Conservation (phyloP, 352 stramenopile genomes). For the Globisporangium iwayamae region DNA sequence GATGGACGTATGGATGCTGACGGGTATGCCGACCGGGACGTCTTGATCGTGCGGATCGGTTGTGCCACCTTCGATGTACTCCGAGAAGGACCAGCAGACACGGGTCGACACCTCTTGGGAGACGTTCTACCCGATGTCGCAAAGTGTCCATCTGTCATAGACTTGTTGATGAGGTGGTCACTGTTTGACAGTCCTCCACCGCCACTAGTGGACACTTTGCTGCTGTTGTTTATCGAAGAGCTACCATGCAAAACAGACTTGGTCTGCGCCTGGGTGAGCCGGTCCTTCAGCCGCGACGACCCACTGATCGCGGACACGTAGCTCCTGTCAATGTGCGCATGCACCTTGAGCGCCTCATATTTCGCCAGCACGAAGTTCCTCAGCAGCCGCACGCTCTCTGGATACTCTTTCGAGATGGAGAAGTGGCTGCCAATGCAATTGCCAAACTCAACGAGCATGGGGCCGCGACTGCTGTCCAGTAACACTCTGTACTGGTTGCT, state of each 20-base stretch:
- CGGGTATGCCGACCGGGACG: conserved; percentile 48
- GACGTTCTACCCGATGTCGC: conserved; percentile 42
- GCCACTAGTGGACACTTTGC: background rate
- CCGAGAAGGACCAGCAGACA: conserved; percentile 55
- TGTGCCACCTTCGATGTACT: conserved; percentile 27
- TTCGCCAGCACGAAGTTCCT: conserved; percentile 60
- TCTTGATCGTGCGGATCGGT: conserved; percentile 42
- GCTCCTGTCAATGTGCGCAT: conserved; percentile 73
- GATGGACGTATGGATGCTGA: conserved; percentile 15
- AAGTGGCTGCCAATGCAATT: conserved; percentile 78
- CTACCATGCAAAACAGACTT: conserved; percentile 28
- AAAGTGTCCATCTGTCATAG: conserved; percentile 9
- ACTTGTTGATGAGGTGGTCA: background rate
- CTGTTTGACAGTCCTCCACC: background rate
- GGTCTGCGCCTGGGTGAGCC: conserved; percentile 41
- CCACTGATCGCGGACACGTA: conserved; percentile 67
- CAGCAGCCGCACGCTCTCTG: conserved; percentile 41
- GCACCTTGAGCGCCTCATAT: conserved; percentile 53
- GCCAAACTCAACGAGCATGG: conserved; percentile 81
- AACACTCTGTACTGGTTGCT: conserved; percentile 79
- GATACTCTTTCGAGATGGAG: conserved; percentile 46
- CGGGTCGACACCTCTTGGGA: conserved; percentile 57
- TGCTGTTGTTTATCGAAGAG: conserved; percentile 7
- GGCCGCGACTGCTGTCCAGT: conserved; percentile 65
- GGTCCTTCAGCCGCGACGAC: conserved; percentile 43